Base-by-base conservation (phyloP, 2,329 filamentous ascomycete species). In the Xylariaceae sp. region DNA sequence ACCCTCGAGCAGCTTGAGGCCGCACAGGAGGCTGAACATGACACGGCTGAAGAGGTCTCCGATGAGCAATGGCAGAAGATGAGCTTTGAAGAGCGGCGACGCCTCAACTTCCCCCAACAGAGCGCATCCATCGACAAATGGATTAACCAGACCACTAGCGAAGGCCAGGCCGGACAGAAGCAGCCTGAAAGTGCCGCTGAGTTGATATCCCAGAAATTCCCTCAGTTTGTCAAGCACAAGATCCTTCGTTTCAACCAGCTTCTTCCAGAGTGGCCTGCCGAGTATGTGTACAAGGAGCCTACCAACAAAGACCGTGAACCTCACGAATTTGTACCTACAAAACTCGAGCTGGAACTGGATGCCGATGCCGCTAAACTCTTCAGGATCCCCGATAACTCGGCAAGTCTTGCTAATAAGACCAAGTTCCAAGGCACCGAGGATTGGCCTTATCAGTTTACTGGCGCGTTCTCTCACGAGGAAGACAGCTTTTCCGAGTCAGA, bases 361-460 rank as follows among this genome's bases (percentile, higher is more conserved):
- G 80, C 83, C 43, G 94, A 97, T 62, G 89, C 96, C 60, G 90
- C 96, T 69, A 90, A 91, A 61, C 78, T 81, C 22, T 99, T 97
- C 68, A 84, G 86, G 50, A 82, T 93, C n/a, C 79, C 83, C 0
- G 85, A 85, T 1, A 79, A 83, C 22, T 77, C 80, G 1, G 73
- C 75, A 4, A 64, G 70, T 2, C 69, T 67, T 11, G 80, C 84
- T 42, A 80, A 83, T 43, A 77, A 83, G 53, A 46, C 56, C 14
- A 58, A 59, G 7, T 70, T 84, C 19, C 74, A 82, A 43, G 75
- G 81, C 28, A 71, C 70, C 3, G 75, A 80, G 31, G 66, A 74
- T 2, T 77, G 74, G 57, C 76, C 79, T 0, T 69, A 83, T 4
- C 70, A 66, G 11, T 77, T 75, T 56, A 60, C 69, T 61, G 53